phyloP scores from a whole-genome alignment of 495 filamentous ascomycete species.

The Aspergillus haitiensis region DNA sequence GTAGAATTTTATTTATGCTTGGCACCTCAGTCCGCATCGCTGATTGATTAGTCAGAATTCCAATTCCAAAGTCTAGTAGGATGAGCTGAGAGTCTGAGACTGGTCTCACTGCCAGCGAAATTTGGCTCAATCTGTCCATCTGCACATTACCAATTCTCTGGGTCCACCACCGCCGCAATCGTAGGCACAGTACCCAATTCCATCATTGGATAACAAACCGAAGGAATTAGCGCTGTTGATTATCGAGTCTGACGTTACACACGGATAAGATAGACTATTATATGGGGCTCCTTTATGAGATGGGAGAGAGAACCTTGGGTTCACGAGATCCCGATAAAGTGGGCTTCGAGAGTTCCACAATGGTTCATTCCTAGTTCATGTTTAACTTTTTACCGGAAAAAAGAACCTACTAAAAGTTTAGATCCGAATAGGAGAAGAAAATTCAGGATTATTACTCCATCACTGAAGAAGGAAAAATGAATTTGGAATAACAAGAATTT shows the following conservation, averaged over 20 bases:
- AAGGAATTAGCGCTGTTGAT: no score
- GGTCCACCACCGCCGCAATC: no score
- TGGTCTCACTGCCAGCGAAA: no score
- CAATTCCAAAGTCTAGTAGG: no score
- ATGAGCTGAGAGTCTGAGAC: no score
- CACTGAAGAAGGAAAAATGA: neutral
- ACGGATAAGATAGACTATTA: neutral
- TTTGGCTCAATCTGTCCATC: no score
- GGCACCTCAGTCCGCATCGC: no score
- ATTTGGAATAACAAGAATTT: slow-evolving; percentile 8
- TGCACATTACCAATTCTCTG: no score
- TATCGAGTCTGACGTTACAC: neutral
- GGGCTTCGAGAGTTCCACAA: neutral
- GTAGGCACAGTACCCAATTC: no score
- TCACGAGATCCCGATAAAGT: neutral
- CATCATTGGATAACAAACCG: no score
- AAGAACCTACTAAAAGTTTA: neutral
- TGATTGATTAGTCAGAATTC: no score
- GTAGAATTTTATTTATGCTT: no score
- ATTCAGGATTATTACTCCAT: neutral
- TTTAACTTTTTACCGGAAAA: neutral
- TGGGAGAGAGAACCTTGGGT: neutral
- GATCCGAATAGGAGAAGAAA: neutral
- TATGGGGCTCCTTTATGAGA: neutral
- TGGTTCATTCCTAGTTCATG: neutral